Conservation (phyloP, 768 basidiomycete species). For the Agrocybe praecox region DNA sequence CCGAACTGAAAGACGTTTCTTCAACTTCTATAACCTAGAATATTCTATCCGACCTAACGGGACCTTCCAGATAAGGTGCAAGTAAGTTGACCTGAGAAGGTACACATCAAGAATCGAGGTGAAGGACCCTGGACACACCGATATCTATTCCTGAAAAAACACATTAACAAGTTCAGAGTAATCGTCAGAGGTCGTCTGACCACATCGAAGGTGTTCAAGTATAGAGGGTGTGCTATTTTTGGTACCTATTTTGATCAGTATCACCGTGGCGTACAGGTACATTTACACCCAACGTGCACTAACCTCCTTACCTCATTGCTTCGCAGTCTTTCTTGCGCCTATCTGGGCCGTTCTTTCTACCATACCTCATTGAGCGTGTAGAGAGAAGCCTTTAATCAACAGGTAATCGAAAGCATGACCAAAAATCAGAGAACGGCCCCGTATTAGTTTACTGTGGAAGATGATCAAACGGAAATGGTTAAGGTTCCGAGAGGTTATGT, state of each 20-base stretch:
- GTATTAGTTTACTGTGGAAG: too few species aligned
- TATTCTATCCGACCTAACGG: not conserved
- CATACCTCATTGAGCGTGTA: too few species aligned
- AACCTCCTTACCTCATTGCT: not conserved
- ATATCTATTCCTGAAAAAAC: not conserved
- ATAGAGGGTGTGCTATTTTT: not conserved
- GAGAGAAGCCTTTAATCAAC: too few species aligned
- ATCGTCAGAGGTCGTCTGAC: not conserved
- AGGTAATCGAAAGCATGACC: too few species aligned
- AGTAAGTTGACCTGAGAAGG: too few species aligned
- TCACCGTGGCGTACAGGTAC: not conserved
- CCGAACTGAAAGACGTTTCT: not conserved
- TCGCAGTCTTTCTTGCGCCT: not conserved
- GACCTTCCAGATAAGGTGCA: not conserved
- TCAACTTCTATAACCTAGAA: not conserved
- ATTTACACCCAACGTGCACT: not conserved
- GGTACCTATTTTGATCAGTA: not conserved
- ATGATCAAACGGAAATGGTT: too few species aligned
- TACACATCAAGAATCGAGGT: too few species aligned
- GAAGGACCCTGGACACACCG: not conserved
- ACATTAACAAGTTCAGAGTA: not conserved
- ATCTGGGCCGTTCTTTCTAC: too few species aligned
- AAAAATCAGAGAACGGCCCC: too few species aligned
- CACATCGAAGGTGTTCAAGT: not conserved
- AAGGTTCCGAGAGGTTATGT: too few species aligned